Percentiles rank a stretch among this genome's conserved stretches.
These are phyloP conservation scores for Daldinia sp. DNA, from an alignment of 2,329 filamentous ascomycete genomes.

Conservation along the genomic window DNA sequence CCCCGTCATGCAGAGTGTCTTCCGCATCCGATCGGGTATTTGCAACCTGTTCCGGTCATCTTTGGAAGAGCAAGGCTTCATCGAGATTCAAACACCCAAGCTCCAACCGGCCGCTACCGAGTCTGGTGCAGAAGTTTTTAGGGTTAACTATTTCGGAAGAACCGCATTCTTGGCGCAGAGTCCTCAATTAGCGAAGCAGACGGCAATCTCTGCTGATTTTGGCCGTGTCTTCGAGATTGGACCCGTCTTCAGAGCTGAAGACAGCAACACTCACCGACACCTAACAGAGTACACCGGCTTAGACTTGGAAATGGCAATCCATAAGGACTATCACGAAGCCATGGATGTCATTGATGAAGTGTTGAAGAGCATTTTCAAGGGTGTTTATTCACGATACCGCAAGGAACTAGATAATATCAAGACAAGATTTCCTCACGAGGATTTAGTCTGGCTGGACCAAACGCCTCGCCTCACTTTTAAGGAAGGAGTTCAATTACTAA, in stretches of 20 bases:
- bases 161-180: slow-evolving; percentile 90
- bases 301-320: slow-evolving; percentile 91
- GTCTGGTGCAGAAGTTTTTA: slow-evolving; percentile 90
- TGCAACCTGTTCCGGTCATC: slow-evolving; percentile 80
- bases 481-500: slow-evolving; percentile 82
- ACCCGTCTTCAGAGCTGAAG: slow-evolving; percentile 91
- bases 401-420: slow-evolving; percentile 81
- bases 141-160: slow-evolving; percentile 89
- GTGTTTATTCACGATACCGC: slow-evolving; percentile 72
- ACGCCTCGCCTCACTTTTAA: slow-evolving; percentile 83
- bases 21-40: slow-evolving; percentile 84
- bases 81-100: slow-evolving; percentile 95
- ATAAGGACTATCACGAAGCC: slow-evolving; percentile 89
- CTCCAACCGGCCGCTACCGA: slow-evolving; percentile 90
- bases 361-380: slow-evolving; percentile 81
- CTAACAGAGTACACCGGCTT: slow-evolving; percentile 94
- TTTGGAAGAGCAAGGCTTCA: slow-evolving; percentile 79
- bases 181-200: slow-evolving; percentile 91
- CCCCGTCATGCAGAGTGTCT: slow-evolving; percentile 85
- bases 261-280: slow-evolving; percentile 94
- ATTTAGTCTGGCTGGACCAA: slow-evolving; percentile 85
- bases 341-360: slow-evolving; percentile 79
- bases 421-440: slow-evolving; percentile 83
- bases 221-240: slow-evolving; percentile 89
- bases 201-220: slow-evolving; percentile 90